Conservation (phyloP, 192 early-diverging fungal genomes). For the Umbelopsis vinacea region DNA sequence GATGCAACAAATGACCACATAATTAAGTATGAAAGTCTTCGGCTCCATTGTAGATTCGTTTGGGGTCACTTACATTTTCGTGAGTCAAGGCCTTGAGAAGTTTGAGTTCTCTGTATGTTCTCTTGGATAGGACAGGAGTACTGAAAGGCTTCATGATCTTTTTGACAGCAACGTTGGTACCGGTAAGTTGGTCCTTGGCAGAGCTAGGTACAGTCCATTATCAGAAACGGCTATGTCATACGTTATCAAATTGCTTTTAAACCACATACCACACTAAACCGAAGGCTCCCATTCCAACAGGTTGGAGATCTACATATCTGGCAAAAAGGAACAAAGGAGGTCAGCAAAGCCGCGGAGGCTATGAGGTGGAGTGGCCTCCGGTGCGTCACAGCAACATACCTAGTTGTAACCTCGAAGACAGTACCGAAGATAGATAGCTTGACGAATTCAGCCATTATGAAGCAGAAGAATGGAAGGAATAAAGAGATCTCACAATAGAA, state of each 20-base stretch:
- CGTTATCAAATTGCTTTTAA: not conserved
- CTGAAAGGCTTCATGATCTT: conserved; percentile 97
- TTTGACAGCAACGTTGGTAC: conserved; percentile 89
- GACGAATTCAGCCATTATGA: conserved; percentile 69
- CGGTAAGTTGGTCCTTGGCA: conserved; percentile 85
- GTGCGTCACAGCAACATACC: conserved; percentile 32
- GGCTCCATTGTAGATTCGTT: not conserved
- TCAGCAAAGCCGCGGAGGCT: no score
- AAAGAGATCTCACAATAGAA: not conserved
- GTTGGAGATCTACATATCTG: conserved; percentile 90
- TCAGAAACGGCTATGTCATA: not conserved
- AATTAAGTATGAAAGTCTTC: not conserved
- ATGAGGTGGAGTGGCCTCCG: no score
- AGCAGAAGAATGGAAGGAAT: not conserved
- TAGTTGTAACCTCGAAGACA: conserved; percentile 81
- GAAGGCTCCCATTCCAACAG: conserved; percentile 97
- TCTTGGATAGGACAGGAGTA: conserved; percentile 90
- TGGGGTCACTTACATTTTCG: conserved; percentile 74
- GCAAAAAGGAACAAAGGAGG: not conserved
- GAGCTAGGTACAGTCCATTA: conserved; percentile 58
- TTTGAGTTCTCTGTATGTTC: conserved; percentile 94
- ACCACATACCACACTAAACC: conserved; percentile 90
- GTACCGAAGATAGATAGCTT: conserved; percentile 84
- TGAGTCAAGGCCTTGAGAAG: conserved; percentile 91
- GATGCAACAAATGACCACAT: no score